Evolutionary conservation across 129 eudicot species (phyloP), one percentile per base, ranked within the genome.

Genomic region (Tagetes erecta): DNA sequence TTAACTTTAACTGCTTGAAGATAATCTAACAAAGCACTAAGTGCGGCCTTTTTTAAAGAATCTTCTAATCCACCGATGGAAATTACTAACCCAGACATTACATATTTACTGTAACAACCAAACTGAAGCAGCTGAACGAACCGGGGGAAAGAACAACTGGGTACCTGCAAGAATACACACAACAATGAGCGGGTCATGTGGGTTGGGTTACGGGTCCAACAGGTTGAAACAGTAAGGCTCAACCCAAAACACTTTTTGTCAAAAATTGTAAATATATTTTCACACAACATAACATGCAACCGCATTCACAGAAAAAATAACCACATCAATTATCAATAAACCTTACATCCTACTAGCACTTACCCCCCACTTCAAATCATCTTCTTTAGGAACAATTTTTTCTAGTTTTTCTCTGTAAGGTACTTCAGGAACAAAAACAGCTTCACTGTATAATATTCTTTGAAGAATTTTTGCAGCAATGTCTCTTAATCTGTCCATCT

Each of bases 31-130:
- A 94, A 88, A 82, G 97, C 93, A 80, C 63, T 55, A 27, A 94
- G 88, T 47, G 99, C 83, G 66, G 85, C 84, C 79, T 88, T 94
- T 68, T 78, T 85, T 84, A 94, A 76, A 73, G 99, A 91, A 30
- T 94, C 99, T 88, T 94, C 97, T 66, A 94, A 82, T 73, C 99
- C 99, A 65, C 99, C 99, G 57, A 85, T 72, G 11, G 99, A 86
- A 69, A 94, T 86, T 69, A 94, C 99, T 73, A 90, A 77, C 66
- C 99, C 99, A 10, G 97, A 91, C 51, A 87, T 35, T 46, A 94
- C 58, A 73, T 81, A 76, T 84, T 84, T 94, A 69, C 99, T 91
- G 53, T 94, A 94, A 71, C 96, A 85, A 79, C 80, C 76, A 70
- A 83, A 59, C 59, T 83, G 47, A 64, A 88, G 94, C 69, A 94